Evolutionary conservation across 768 basidiomycete genomes (phyloP).

Genomic region (Leccinum rimulosum): DNA sequence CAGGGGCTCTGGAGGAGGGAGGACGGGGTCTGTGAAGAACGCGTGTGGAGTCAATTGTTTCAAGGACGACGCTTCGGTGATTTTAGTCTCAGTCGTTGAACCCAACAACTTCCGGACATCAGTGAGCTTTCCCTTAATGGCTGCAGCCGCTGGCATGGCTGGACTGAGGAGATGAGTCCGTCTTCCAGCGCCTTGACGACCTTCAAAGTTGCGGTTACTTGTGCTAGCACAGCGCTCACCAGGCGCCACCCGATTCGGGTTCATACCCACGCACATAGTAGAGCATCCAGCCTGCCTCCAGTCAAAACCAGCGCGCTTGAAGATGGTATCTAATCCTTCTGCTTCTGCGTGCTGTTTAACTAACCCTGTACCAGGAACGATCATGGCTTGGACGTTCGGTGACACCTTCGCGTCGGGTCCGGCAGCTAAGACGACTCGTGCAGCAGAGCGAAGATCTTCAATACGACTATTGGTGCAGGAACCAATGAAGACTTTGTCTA

Average conservation of each 20-base stretch:
- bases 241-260: constrained; percentile 84
- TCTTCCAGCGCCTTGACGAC: constrained; percentile 83
- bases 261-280: constrained; percentile 90
- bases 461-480: constrained; percentile 95
- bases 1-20: constrained; percentile 52
- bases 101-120: constrained; percentile 80
- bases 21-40: constrained; percentile 70
- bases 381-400: constrained; percentile 76
- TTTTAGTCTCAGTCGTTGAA: constrained; percentile 37
- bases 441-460: constrained; percentile 85
- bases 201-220: constrained; percentile 92
- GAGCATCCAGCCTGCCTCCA: constrained; percentile 96
- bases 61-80: constrained; percentile 48
- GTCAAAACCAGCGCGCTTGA: constrained; percentile 90
- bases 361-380: constrained; percentile 88
- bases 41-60: constrained; percentile 72
- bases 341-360: constrained; percentile 90
- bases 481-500: constrained; percentile 92
- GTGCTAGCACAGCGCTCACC: constrained; percentile 88
- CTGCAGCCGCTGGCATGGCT: constrained; percentile 91
- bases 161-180: constrained; percentile 87
- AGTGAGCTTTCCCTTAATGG: constrained; percentile 78
- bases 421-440: constrained; percentile 70
- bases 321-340: constrained; percentile 81
- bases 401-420: constrained; percentile 74